Conservation (phyloP, 1,139 yeast species). For the Candida anutae region DNA sequence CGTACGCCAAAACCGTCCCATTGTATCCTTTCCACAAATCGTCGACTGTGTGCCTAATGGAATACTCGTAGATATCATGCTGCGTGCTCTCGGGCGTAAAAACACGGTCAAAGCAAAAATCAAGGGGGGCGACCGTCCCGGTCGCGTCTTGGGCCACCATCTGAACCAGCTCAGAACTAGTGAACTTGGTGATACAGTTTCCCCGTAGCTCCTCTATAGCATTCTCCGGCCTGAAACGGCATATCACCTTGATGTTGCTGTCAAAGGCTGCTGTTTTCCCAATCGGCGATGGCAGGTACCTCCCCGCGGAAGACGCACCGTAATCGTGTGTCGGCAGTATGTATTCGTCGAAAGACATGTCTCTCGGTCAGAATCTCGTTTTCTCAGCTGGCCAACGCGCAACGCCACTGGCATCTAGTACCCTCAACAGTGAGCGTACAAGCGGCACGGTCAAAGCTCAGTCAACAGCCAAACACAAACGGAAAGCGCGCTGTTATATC, state of each 20-base stretch:
- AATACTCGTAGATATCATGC: conserved; percentile 52
- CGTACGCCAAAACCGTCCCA: conserved; percentile 88
- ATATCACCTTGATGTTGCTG: conserved; percentile 51
- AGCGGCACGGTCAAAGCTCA: no score
- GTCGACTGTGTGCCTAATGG: conserved; percentile 52
- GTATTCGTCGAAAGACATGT: no score
- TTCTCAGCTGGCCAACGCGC: no score
- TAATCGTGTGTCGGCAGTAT: no score
- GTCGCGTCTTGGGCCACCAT: conserved; percentile 24
- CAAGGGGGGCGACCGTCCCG: conserved; percentile 10
- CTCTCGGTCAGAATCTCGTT: no score
- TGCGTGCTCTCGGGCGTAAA: conserved; percentile 48
- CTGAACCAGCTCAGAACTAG: conserved; percentile 21
- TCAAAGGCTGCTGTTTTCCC: no score
- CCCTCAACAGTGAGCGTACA: no score
- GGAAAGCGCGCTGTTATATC: no score
- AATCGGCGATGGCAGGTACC: no score
- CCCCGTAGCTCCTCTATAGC: conserved; percentile 24
- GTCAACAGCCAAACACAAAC: no score
- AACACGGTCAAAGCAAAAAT: conserved; percentile 62
- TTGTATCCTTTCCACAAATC: conserved; percentile 74
- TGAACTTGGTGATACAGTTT: conserved; percentile 15
- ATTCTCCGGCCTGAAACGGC: conserved; percentile 54
- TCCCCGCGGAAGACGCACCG: no score
- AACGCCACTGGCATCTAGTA: no score